Evolutionary conservation across 768 basidiomycete genomes (phyloP).

Genomic region (Lactarius trivialis): DNA sequence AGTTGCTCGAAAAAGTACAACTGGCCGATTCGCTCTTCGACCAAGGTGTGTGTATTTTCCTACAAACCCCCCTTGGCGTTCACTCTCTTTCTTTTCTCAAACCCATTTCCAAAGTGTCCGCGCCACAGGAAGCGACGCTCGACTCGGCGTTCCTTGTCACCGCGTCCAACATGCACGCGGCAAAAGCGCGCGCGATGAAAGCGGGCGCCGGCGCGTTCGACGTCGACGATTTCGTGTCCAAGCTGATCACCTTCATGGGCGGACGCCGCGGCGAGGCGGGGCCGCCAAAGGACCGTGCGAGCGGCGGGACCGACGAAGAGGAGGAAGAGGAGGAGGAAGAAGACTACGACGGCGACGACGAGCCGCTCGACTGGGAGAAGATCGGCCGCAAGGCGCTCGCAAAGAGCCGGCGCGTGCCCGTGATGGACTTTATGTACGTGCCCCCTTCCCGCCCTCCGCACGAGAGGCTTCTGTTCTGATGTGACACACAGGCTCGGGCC

Average conservation of each 20-base stretch:
- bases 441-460: no score
- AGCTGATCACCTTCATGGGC: constrained; percentile 71
- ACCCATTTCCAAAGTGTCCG: constrained; percentile 11
- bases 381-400: constrained; percentile 81
- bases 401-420: constrained; percentile 72
- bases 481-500: constrained; percentile 75
- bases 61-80: not conserved
- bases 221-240: constrained; percentile 80
- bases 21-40: constrained; percentile 56
- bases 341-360: constrained; percentile 31
- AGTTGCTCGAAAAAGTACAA: constrained; percentile 49
- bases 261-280: constrained; percentile 46
- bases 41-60: constrained; percentile 41
- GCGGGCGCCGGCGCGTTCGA: constrained; percentile 86
- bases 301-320: constrained; percentile 44
- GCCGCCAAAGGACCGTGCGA: constrained; percentile 27
- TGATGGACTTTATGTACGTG: constrained; percentile 83
- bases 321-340: constrained; percentile 42
- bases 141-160: constrained; percentile 79
- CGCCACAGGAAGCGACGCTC: constrained; percentile 70
- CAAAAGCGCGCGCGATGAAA: constrained; percentile 88
- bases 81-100: not conserved
- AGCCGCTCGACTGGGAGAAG: constrained; percentile 70
- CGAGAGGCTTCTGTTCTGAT: constrained; percentile 12
- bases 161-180: constrained; percentile 71